Evolutionary conservation across 345 rosid species (phyloP), one percentile per base, ranked within the genome.

Genomic region (Isatis tinctoria): DNA sequence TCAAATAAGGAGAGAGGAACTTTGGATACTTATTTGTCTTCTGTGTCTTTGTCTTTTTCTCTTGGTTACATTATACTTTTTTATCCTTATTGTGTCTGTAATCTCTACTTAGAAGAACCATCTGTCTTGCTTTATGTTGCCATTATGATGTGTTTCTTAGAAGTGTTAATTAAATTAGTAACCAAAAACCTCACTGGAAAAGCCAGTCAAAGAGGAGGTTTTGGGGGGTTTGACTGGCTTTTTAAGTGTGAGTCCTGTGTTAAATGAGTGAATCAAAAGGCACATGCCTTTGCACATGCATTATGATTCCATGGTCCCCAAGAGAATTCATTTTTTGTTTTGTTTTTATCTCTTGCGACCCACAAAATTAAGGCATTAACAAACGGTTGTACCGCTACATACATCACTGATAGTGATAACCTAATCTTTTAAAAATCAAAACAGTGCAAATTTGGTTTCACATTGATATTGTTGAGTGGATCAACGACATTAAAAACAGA

Each of bases 261-360:
- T 68, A 68, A 54, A 69, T 62, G 51, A 70, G 80, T 76, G 71
- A 63, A 70, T 63, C 66, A 76, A 76, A 76, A 76, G 66, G 60
- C 75, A 76, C 80, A 69, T 76, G 80, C 65, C 79, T 76, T 76
- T 76, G 79, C 74, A 75, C 79, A 76, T 76, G 79, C 75, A 68
- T 52, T 75, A 76, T 76, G 80, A 76, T 76, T 69, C 80, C 53
- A 70, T 76, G 79, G 74, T 75, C 79, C 79, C 74, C 52, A 33
- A 45, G 16, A 68, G 28, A 60, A 18, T 54, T 20, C 24, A 32
- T 24, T 8, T 73, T 35, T 17, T 16, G 13, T 58, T 57, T 74
- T 48, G 14, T 20, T 44, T 33, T 26, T 57, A 17, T 67, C 6
- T 18, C 26, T 20, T 30, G 36, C 20, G 22, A 52, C 74, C 64